Base-by-base conservation (phyloP, 169 alveolate species). In the Babesia bovis region DNA sequence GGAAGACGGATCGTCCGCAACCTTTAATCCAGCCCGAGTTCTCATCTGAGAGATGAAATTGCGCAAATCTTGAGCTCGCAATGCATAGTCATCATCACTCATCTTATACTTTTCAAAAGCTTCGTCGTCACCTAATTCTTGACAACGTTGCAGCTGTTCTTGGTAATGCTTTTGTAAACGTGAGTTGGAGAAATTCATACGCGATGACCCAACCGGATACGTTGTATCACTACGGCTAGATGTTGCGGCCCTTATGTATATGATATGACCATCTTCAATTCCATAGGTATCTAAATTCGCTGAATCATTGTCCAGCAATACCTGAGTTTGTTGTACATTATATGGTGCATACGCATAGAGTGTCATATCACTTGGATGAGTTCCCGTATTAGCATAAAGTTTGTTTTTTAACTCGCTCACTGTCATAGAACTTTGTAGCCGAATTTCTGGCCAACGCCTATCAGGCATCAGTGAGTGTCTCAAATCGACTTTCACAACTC, bases 31-130 rank as follows among this genome's bases (percentile, higher is more conserved):
- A 38, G 50, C 35, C 36, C 49, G 44, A 25, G 49, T 42, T 36
- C 85, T 58, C 59, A 78, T 40, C 44, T 87, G 76, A 68, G 75
- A 77, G 47, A 90, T 85, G 81, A 93, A 95, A 33, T 82, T 85
- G 53, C 96, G 67, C 41, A 94, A 66, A 33, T 89, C 92, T 26
- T 75, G 87, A 17, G 75, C 92, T 30, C 97, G 83, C 42, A 86
- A 77, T 52, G 69, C 84, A 79, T 95, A 95, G 41, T 90, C 95
- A 53, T 95, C 97, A 28, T 95, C 97, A 12, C 94, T 85, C 72
- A 95, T 92, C 49, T 75, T 78, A 74, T 90, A 94, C 74, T 85
- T 85, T 63, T 79, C 42, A 35, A 79, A 84, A n/a, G 26, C 42
- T 30, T 51, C 41, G 23, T 77, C 79, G 53, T 71, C 68, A 21